Evolutionary conservation across 164 flowering plant species (phyloP), one percentile per base, ranked within the genome.

Genomic region (Magnolia kwangsiensis): DNA sequence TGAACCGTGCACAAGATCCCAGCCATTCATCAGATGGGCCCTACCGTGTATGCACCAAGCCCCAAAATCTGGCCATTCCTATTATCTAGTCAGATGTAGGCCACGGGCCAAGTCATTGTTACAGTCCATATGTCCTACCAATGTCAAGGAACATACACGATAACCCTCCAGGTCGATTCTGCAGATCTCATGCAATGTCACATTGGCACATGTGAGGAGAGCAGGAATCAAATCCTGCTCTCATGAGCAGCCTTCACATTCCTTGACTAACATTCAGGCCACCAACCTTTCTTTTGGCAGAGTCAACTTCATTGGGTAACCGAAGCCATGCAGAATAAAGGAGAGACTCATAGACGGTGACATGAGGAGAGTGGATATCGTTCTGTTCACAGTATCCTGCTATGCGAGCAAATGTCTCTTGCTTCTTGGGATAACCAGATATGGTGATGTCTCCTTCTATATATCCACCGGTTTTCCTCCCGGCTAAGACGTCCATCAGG

Each of bases 281-380:
- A 14, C 76, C 4, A 71, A 88, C 91, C 89, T 83, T 81, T 82
- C 88, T 84, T 5, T 80, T 81, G 16, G 45, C n/a, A 19, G 80
- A 45, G 67, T 83, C 74, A 14, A 88, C 87, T 13, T 83, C 86
- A n/a, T 71, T 8, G n/a, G 89, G 79, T 69, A 88, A 75, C 23
- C 91, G 82, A 29, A 88, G 87, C 91, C 91, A 87, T 18, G 91
- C 91, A 14, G 91, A 88, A 69, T 80, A 88, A n/a, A 84, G 61
- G 65, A 88, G 70, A 19, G 91, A 87, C 66, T 88, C 91, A 55
- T 87, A 76, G 8, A 88, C 83, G 0, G 89, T 88, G 2, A 88
- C 84, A 77, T 83, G 82, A n/a, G 91, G 91, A 59, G 90, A 88
- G 76, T 88, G 89, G 31, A 88, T 86, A 63, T 88, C 89, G 63